A percentile compares a stretch with the other conserved stretches of the same genome.
These are phyloP conservation scores for Chlorella sp. DNA, from an alignment of 139 green algal species.

Conservation along the genomic window DNA sequence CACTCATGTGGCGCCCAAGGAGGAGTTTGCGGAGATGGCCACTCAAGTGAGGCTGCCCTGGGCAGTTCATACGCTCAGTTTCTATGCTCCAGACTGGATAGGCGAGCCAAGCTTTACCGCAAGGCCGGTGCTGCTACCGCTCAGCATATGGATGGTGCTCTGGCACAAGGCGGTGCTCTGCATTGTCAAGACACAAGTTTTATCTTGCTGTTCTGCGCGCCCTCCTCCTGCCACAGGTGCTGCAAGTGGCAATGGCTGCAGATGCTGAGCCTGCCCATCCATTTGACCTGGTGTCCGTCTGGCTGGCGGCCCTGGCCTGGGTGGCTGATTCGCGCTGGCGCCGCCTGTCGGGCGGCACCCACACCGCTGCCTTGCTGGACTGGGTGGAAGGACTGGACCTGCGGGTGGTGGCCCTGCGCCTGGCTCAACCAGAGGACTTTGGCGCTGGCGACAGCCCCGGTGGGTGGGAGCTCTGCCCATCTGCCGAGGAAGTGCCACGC, in stretches of 20 bases:
- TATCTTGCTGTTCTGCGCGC: not conserved
- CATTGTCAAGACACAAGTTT: too few relatives aligned
- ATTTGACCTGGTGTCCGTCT: conserved; percentile 38
- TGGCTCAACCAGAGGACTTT: conserved; percentile 24
- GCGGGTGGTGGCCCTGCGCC: conserved; percentile 26
- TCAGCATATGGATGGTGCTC: too few relatives aligned
- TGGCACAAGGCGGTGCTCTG: too few relatives aligned
- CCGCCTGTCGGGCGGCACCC: conserved; percentile 30
- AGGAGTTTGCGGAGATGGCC: conserved; percentile 28
- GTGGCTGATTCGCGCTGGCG: conserved; percentile 58
- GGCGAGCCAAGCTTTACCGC: too few relatives aligned
- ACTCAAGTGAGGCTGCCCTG: not conserved
- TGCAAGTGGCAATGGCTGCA: conserved; percentile 12
- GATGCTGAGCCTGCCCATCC: conserved; percentile 15
- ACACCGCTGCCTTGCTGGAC: not conserved
- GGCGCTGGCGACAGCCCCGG: not conserved
- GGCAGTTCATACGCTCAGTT: too few relatives aligned
- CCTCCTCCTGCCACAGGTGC: not conserved
- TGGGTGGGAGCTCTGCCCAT: not conserved
- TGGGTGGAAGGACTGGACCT: conserved; percentile 35
- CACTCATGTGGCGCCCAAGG: conserved; percentile 24
- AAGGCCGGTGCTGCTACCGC: too few relatives aligned
- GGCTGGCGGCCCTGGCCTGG: conserved; percentile 55
- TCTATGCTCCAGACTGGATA: too few relatives aligned
- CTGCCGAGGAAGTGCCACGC: too few relatives aligned